Base-by-base conservation (phyloP, 2,329 filamentous ascomycete species). In the Setomelanomma holmii region DNA sequence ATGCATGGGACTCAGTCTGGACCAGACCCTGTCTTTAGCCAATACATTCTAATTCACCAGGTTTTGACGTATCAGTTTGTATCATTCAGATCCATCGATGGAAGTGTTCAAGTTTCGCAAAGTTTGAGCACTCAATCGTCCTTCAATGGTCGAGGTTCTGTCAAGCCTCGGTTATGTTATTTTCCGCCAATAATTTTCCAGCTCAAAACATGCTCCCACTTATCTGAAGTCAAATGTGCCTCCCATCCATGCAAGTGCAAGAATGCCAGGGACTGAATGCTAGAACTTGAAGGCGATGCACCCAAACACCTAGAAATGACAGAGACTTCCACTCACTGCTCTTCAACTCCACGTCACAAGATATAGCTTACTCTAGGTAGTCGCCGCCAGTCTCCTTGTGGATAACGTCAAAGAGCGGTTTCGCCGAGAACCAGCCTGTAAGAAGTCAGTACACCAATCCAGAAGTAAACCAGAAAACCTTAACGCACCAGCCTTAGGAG, bases 331-430 rank as follows among this genome's bases (percentile, higher is more conserved):
- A 34, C 30, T 20, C 33, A 17, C 36, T 35, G 21, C 8, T 35
- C 16, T 16, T 22, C 36, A 34, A n/a, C n/a, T n/a, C n/a, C n/a
- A n/a, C n/a, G n/a, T n/a, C n/a, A n/a, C n/a, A n/a, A n/a, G n/a
- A n/a, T n/a, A n/a, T n/a, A n/a, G n/a, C n/a, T 61, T 72, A 81
- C 53, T 79, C 66, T 58, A 86, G 64, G 68, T 86, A 86, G 10
- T 82, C 81, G 1, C 82, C 83, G 19, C 76, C 76, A 2, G 81
- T 83, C 75, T 88, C 84, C 67, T 82, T 81, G 63, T 87, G 82
- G 56, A 89, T 83, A 35, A 90, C 75, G 76, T 90, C 88, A 75
- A 91, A 91, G 57, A 87, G 62, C 14, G 89, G 88, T 76, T 86
- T 87, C 5, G 86, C 89, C 62, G 82, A 86, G 67, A 91, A 92